Evolutionary conservation across 495 filamentous ascomycete genomes (phyloP), one percentile per base, ranked within the genome.

Genomic region (Penicillium samsonianum): DNA sequence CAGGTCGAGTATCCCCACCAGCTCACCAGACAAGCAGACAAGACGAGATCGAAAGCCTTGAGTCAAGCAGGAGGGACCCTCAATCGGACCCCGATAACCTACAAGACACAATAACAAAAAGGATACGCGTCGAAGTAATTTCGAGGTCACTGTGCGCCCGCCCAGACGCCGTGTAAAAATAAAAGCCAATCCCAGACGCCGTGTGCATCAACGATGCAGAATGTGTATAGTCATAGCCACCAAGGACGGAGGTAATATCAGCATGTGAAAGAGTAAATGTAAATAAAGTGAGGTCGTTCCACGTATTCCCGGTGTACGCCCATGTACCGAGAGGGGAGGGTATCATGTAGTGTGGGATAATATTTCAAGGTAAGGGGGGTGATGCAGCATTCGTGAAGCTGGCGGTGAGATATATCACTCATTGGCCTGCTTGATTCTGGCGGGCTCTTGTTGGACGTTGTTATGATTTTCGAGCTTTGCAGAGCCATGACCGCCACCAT

Each of bases 401-500:
- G 25, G 10, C n/a, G 25, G 5, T 43, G 35, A 28, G 25, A 17
- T 50, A 19, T 44, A 28, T 52, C 37, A 41, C 50, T n/a, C 7
- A 28, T 31, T 30, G 17, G 23, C 5, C 52, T 45, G 22, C 35
- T 5, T 20, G 1, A 9, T 38, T 38, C 14, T 19, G 11, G 35
- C 16, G 5, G 40, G 50, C 0, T 28, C 8, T 19, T 30, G 5
- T 6, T 17, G 16, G 8, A 4, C 3, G 3, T 65, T 28, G 52
- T 63, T 40, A 63, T 42, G 44, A 50, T 35, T 67, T 70, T 17
- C 75, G 65, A 20, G 73, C 74, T 62, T 73, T 78, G 38, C 68
- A 58, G 35, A 87, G 67, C 80, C 81, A 86, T 30, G 67, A 70
- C 58, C 84, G 83, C 85, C 85, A 88, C 81, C 83, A 87, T 46